Conservation (phyloP, 2,329 filamentous ascomycete genomes). For the Fusarium torulosum region DNA sequence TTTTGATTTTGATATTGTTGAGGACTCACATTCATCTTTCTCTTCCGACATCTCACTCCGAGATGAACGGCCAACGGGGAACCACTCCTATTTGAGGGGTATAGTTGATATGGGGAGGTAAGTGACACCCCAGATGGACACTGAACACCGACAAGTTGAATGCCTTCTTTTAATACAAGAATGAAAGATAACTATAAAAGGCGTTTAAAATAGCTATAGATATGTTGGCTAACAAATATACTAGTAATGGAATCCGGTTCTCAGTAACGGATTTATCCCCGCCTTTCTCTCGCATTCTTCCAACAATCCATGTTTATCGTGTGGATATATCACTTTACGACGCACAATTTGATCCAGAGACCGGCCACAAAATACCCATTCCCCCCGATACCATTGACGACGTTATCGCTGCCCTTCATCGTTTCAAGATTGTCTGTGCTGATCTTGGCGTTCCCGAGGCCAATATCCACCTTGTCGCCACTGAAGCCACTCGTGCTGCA, state of each 20-base stretch:
- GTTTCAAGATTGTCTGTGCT: conserved; percentile 27
- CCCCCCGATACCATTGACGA: conserved; percentile 19
- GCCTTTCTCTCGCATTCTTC: conserved; percentile 31
- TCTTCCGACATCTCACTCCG: neutral
- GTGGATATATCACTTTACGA: conserved; percentile 35
- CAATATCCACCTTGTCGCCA: conserved; percentile 27
- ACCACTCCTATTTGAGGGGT: conserved; percentile 15
- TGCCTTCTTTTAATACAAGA: neutral
- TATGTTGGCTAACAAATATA: neutral
- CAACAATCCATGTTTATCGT: conserved; percentile 32
- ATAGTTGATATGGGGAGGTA: conserved; percentile 39
- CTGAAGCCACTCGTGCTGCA: conserved; percentile 30
- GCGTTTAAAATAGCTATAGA: neutral
- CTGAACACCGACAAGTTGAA: neutral
- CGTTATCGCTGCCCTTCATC: conserved; percentile 24
- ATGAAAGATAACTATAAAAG: neutral
- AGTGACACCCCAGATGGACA: neutral
- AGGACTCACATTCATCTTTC: neutral
- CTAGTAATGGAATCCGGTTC: conserved; percentile 31
- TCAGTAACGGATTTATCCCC: conserved; percentile 34
- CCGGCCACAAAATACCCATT: conserved; percentile 20
- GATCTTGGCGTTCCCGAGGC: conserved; percentile 16
- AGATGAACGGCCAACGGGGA: neutral
- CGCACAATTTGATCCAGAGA: conserved; percentile 32
- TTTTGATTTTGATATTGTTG: conserved; percentile 22